These are phyloP conservation scores for Fusarium solani-melongenae DNA, from an alignment of 2,329 filamentous ascomycete genomes.

Conservation along the genomic window DNA sequence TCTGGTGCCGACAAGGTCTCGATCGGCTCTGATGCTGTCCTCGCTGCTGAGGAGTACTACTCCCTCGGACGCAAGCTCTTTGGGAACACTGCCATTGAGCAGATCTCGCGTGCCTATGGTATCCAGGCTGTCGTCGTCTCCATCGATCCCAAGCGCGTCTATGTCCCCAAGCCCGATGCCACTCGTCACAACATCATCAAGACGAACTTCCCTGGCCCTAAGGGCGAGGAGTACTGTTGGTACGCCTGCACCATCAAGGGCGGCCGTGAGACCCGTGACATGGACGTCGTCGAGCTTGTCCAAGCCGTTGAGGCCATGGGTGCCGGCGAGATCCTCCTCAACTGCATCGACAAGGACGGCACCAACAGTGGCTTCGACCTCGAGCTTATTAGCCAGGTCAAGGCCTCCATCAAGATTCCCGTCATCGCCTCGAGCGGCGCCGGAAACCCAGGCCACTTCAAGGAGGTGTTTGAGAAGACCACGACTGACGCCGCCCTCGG, in stretches of 20 bases:
- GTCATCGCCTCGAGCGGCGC: constrained; percentile 96
- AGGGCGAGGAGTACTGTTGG: constrained; percentile 88
- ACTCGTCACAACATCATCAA: constrained; percentile 78
- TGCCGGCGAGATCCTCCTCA: constrained; percentile 91
- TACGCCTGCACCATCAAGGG: constrained; percentile 98
- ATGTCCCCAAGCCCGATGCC: constrained; percentile 79
- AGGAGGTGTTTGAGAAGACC: constrained; percentile 88
- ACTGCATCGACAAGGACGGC: constrained; percentile 97
- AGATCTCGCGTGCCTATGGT: constrained; percentile 92
- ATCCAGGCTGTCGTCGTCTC: constrained; percentile 97
- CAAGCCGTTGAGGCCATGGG: constrained; percentile 96
- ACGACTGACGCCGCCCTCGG: constrained; percentile 91
- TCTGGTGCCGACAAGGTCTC: constrained; percentile 97
- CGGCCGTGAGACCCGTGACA: constrained; percentile 90
- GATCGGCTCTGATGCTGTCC: constrained; percentile 94
- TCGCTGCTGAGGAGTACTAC: constrained; percentile 92
- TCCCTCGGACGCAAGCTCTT: constrained; percentile 73
- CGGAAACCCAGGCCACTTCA: constrained; percentile 87
- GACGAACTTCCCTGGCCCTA: constrained; percentile 76
- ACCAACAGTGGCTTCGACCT: constrained; percentile 95
- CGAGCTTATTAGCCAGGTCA: constrained; percentile 90
- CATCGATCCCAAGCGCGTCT: constrained; percentile 92
- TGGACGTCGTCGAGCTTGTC: constrained; percentile 90
- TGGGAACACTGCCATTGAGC: constrained; percentile 92
- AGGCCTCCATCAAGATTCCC: constrained; percentile 86